Conservation (phyloP, 1,139 yeast species). For the Blastobotrys buckinghamii region DNA sequence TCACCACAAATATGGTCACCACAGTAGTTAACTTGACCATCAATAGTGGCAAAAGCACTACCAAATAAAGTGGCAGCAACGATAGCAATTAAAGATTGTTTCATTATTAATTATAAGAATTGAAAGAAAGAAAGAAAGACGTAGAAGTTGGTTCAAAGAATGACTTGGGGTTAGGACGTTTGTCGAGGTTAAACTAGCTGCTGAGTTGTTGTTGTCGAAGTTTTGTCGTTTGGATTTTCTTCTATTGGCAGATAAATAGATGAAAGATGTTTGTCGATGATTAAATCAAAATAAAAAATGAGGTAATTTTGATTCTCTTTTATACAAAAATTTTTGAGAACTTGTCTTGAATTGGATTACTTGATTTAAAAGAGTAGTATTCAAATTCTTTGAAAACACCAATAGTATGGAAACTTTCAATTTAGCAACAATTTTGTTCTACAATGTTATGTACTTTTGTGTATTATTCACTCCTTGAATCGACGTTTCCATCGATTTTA, state of each 20-base stretch:
- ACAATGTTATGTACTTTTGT: no score
- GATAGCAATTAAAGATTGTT: background rate
- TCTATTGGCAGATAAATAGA: background rate
- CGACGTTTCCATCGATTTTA: no score
- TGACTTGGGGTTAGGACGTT: background rate
- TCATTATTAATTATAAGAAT: background rate
- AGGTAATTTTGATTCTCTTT: background rate
- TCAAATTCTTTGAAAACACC: no score
- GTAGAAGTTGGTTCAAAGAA: background rate
- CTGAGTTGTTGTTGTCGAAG: background rate
- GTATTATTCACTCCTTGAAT: no score
- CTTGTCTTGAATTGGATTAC: no score
- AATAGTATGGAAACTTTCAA: no score
- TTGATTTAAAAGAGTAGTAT: no score
- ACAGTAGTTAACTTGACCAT: background rate
- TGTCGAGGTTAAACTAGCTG: no score
- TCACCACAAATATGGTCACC: constrained; percentile 4
- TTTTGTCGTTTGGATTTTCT: background rate
- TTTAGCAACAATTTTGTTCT: no score
- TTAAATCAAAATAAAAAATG: background rate
- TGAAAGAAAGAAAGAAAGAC: background rate
- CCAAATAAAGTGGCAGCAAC: background rate
- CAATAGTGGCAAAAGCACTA: background rate
- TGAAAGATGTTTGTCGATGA: background rate
- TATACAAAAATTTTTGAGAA: background rate